A percentile compares a stretch with the other conserved stretches of the same genome.
Evolutionary conservation across 2,329 filamentous ascomycete species (phyloP).

Genomic region (Colletotrichum lindemuthianum): DNA sequence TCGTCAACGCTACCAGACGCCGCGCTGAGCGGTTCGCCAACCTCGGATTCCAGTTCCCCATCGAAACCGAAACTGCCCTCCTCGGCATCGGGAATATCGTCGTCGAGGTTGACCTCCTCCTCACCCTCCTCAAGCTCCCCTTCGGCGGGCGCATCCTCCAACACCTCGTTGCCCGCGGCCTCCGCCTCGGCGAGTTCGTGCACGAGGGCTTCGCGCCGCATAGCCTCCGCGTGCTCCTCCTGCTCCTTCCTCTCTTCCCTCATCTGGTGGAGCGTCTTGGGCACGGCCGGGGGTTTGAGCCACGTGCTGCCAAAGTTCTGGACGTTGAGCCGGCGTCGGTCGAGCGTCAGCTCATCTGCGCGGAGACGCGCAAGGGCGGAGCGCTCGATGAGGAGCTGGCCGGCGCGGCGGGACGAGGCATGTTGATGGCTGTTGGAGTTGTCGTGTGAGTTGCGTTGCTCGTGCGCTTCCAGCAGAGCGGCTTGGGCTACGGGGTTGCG

Average conservation of each 20-base stretch:
- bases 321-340: slow-evolving; percentile 82
- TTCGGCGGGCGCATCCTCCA: slow-evolving; percentile 58
- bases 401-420: slow-evolving; percentile 45
- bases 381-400: slow-evolving; percentile 61
- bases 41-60: slow-evolving; percentile 49
- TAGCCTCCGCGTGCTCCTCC: slow-evolving; percentile 82
- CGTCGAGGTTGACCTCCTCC: slow-evolving; percentile 68
- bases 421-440: slow-evolving; percentile 44
- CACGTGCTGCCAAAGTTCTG: slow-evolving; percentile 88
- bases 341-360: slow-evolving; percentile 80
- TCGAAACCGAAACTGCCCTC: slow-evolving; percentile 57
- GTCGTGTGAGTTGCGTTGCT: slow-evolving; percentile 41
- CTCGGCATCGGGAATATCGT: slow-evolving; percentile 77
- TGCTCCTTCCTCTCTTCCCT: slow-evolving; percentile 90
- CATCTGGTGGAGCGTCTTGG: slow-evolving; percentile 90
- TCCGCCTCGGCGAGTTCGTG: slow-evolving; percentile 80
- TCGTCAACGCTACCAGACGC: slow-evolving; percentile 21
- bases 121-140: slow-evolving; percentile 54
- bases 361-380: slow-evolving; percentile 75
- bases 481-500: slow-evolving; percentile 57
- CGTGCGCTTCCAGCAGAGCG: slow-evolving; percentile 46
- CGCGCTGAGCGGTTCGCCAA: slow-evolving; percentile 41
- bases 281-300: slow-evolving; percentile 88
- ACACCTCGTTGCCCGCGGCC: slow-evolving; percentile 51
- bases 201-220: slow-evolving; percentile 75